Evolutionary conservation across 106 monocot species (phyloP), one percentile per base, ranked within the genome.

Genomic region (Dactylorhiza incarnata): DNA sequence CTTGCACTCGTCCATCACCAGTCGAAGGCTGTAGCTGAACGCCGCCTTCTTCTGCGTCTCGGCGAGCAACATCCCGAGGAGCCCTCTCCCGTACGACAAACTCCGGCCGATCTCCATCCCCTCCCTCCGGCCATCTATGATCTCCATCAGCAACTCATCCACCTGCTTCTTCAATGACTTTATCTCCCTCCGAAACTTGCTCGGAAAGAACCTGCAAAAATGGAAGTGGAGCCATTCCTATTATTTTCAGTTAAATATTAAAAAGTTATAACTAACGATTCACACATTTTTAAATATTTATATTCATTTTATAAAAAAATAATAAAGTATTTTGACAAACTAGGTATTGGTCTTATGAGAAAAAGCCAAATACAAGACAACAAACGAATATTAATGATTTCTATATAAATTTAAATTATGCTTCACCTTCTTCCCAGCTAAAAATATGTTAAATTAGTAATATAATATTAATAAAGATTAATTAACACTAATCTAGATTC

Each of bases 1-100:
- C 86, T 99, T 99, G 84, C 91, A 94, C 70, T 99, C 94, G 52
- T 99, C 94, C 83, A 99, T 91, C 25, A 99, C 82, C 59, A 91
- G 50, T 37, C 89, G 80, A 2, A 88, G 75, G 0, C 75, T 83
- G 77, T 88, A 83, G 75, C 70, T 79, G 67, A 82, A 88, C 0
- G 74, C 82, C 45, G 22, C 63, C 80, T 87, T 86, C 85, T 84
- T 88, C 65, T 80, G 63, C 5, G 78, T 69, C 68, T 94, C 97
- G 0, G 82, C 75, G 0, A 99, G 80, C 22, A 99, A 78, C 73
- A 82, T 80, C 5, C 85, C 94, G 8, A 99, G 97, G 0, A 99
- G 81, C 7, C 88, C 94, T 12, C 80, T 79, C 0, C 97, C 94
- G 70, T 86, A 89, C 0, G 89, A 83, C 2, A 91, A 78, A 44